Conservation (phyloP, 441 rosid genomes). For the Populus hybrid region DNA sequence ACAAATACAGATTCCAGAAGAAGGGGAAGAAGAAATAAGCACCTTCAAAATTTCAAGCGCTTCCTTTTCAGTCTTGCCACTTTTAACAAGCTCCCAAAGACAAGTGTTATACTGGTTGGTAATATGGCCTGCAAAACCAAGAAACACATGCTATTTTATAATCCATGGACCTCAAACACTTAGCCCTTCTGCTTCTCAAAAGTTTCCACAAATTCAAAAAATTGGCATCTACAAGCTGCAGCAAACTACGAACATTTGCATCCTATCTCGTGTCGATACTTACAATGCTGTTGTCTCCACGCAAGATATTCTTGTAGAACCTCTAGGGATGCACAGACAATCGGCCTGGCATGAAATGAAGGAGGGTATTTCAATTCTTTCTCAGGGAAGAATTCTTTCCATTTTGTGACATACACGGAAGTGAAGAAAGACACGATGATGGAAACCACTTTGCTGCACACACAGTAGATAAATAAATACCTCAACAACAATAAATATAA, state of each 20-base stretch:
- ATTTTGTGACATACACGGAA: constrained; percentile 60
- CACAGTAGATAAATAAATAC: constrained; percentile 15
- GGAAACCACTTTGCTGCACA: constrained; percentile 76
- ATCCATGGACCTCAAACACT: neutral
- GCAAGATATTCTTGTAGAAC: constrained; percentile 82
- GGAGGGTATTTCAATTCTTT: constrained; percentile 57
- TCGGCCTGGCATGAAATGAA: constrained; percentile 59
- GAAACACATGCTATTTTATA: neutral
- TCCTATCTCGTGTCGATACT: constrained; percentile 22
- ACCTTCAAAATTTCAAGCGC: constrained; percentile 70
- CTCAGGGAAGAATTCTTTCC: constrained; percentile 68
- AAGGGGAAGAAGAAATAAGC: neutral
- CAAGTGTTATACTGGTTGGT: constrained; percentile 69
- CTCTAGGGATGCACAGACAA: constrained; percentile 66
- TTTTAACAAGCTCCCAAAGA: constrained; percentile 66
- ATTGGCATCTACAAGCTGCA: neutral
- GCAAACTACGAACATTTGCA: neutral
- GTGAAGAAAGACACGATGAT: constrained; percentile 70
- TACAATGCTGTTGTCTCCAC: constrained; percentile 92
- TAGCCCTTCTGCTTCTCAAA: neutral
- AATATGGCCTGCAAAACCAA: constrained; percentile 58
- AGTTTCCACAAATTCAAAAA: neutral
- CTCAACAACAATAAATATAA: neutral
- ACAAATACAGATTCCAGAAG: neutral
- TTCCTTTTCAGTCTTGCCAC: constrained; percentile 61